These are phyloP conservation scores for Prunus yedoensis DNA, from an alignment of 331 rosid genomes.

Conservation along the genomic window DNA sequence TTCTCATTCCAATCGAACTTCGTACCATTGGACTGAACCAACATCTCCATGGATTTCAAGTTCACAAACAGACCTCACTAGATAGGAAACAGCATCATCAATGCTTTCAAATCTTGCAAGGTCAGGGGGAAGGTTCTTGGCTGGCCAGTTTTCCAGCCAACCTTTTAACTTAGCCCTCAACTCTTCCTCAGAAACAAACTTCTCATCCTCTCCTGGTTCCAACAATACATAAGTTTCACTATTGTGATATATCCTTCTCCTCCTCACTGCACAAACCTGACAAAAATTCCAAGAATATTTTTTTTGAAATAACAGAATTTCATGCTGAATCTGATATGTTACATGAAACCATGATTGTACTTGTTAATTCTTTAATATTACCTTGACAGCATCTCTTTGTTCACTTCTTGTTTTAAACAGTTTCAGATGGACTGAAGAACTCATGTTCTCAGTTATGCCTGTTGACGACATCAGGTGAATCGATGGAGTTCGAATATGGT, in stretches of 20 bases:
- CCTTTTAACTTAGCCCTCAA: conserved; percentile 47
- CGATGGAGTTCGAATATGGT: conserved; percentile 12
- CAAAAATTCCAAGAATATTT: not conserved
- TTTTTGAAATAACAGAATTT: not conserved
- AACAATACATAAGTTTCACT: conserved; percentile 71
- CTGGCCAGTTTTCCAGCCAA: conserved; percentile 83
- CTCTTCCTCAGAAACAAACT: conserved; percentile 78
- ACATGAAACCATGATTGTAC: not conserved
- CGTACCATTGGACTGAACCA: conserved; percentile 84
- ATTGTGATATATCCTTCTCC: conserved; percentile 65
- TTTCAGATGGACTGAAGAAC: conserved; percentile 32
- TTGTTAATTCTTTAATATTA: not conserved
- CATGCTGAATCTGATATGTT: not conserved
- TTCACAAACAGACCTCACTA: conserved; percentile 73
- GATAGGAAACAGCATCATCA: conserved; percentile 78
- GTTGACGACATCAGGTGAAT: conserved; percentile 6
- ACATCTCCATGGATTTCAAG: conserved; percentile 78
- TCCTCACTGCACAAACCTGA: conserved; percentile 55
- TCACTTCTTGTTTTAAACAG: conserved; percentile 13
- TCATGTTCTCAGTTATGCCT: conserved; percentile 14
- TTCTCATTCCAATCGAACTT: conserved; percentile 62
- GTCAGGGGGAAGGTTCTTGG: conserved; percentile 72
- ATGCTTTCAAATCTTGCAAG: conserved; percentile 65
- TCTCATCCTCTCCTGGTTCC: conserved; percentile 90
- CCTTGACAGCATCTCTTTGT: conserved; percentile 45